Percentiles rank a stretch among this genome's conserved stretches.
Evolutionary conservation across 2,329 filamentous ascomycete species (phyloP).

Genomic region (Talaromyces sp.): DNA sequence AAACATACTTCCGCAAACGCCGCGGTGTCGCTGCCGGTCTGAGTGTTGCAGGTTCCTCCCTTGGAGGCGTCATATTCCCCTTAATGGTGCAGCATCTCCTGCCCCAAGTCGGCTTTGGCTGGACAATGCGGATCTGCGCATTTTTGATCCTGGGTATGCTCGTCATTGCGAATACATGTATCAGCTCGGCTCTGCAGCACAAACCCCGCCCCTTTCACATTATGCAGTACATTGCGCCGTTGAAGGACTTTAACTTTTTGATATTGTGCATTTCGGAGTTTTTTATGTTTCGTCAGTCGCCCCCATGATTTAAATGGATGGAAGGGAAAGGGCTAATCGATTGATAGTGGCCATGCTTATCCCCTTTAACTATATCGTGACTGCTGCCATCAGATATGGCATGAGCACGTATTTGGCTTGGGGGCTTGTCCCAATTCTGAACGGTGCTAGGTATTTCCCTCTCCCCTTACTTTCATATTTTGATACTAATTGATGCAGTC

Average conservation of each 20-base stretch:
- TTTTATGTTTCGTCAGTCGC: slow-evolving; percentile 46
- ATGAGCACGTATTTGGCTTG: slow-evolving; percentile 51
- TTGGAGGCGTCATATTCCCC: slow-evolving; percentile 61
- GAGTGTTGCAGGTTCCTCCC: slow-evolving; percentile 36
- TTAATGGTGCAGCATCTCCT: slow-evolving; percentile 62
- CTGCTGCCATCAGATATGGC: slow-evolving; percentile 48
- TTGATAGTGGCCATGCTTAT: slow-evolving; percentile 59
- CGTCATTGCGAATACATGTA: slow-evolving; percentile 53
- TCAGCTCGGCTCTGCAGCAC: slow-evolving; percentile 47
- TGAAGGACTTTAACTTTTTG: slow-evolving; percentile 28
- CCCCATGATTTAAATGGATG: not conserved
- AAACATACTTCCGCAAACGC: slow-evolving; percentile 15
- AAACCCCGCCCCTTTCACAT: slow-evolving; percentile 23
- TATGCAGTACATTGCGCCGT: slow-evolving; percentile 26
- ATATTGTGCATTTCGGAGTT: slow-evolving; percentile 41
- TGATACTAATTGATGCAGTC: not conserved
- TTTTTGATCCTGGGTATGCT: slow-evolving; percentile 63
- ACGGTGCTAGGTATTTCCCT: slow-evolving; percentile 43
- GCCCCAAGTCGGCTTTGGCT: slow-evolving; percentile 53
- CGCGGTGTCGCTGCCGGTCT: slow-evolving; percentile 23
- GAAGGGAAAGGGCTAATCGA: not conserved
- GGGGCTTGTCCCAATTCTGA: slow-evolving; percentile 57
- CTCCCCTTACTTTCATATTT: not conserved
- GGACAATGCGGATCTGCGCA: slow-evolving; percentile 57
- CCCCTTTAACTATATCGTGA: slow-evolving; percentile 53